Conservation (phyloP, 2,329 filamentous ascomycete genomes). For the Macrophomina tecta region DNA sequence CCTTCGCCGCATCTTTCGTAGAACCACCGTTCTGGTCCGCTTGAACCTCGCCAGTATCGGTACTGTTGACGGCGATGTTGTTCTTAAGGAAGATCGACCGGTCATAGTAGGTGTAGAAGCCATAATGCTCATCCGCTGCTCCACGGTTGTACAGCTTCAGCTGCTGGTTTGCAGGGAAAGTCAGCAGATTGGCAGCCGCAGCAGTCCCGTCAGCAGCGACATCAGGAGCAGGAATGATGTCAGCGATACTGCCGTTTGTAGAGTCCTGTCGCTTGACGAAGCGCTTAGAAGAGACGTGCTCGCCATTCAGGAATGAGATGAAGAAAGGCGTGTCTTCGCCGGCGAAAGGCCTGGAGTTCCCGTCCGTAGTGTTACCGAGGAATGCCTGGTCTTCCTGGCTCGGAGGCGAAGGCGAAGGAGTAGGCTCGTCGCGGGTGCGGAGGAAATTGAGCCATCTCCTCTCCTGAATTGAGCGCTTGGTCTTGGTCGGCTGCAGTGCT, state of each 20-base stretch:
- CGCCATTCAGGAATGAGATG: slow-evolving; percentile 69
- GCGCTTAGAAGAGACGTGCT: slow-evolving; percentile 35
- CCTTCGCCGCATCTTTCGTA: slow-evolving; percentile 51
- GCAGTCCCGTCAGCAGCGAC: slow-evolving; percentile 73
- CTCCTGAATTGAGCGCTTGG: slow-evolving; percentile 29
- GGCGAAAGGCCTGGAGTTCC: slow-evolving; percentile 71
- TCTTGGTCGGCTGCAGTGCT: slow-evolving; percentile 39
- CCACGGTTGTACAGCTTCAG: slow-evolving; percentile 86
- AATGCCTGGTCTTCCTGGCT: slow-evolving; percentile 76
- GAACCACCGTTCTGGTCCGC: slow-evolving; percentile 60
- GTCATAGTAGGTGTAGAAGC: slow-evolving; percentile 91
- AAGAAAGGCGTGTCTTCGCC: slow-evolving; percentile 91
- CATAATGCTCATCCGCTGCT: slow-evolving; percentile 82
- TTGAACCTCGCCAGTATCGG: slow-evolving; percentile 46
- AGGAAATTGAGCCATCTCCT: slow-evolving; percentile 44
- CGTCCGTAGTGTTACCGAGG: slow-evolving; percentile 84
- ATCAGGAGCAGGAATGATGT: slow-evolving; percentile 67
- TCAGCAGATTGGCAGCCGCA: slow-evolving; percentile 73
- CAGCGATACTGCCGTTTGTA: slow-evolving; percentile 50
- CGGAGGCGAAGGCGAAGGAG: slow-evolving; percentile 64
- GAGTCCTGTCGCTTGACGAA: slow-evolving; percentile 44
- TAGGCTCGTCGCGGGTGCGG: slow-evolving; percentile 36
- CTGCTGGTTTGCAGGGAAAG: slow-evolving; percentile 72
- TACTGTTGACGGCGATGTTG: slow-evolving; percentile 53
- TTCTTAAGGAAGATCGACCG: slow-evolving; percentile 82